phyloP scores from a whole-genome alignment of 2,329 filamentous ascomycete genomes.

The Dryadomyces quercivorus region DNA sequence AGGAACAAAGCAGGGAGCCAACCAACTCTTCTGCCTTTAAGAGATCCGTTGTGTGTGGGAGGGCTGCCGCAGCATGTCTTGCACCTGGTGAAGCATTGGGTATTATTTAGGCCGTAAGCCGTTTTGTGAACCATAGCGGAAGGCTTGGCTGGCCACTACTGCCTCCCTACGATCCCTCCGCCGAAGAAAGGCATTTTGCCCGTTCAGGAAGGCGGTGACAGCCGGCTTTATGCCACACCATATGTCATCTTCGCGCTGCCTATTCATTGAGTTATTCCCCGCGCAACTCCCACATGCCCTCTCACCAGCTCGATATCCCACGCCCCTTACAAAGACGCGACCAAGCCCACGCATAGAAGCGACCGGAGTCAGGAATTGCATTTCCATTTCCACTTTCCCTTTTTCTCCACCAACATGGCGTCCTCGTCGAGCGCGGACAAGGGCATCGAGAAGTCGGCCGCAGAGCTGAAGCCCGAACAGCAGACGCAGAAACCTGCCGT shows the following conservation, averaged over 20 bases:
- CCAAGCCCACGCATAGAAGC: too few relatives aligned
- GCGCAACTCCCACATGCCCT: too few relatives aligned
- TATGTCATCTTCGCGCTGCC: background rate
- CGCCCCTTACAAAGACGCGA: too few relatives aligned
- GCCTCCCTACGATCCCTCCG: too few relatives aligned
- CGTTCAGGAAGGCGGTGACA: conserved; percentile 6
- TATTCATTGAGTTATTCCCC: background rate
- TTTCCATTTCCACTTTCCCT: too few relatives aligned
- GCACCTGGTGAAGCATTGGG: too few relatives aligned
- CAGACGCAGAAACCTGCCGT: conserved; percentile 31
- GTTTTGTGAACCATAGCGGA: too few relatives aligned
- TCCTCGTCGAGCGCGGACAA: conserved; percentile 15
- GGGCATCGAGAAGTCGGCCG: conserved; percentile 21
- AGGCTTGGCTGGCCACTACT: too few relatives aligned
- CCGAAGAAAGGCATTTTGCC: background rate
- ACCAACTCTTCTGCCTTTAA: background rate
- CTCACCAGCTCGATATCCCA: too few relatives aligned
- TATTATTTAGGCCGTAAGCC: too few relatives aligned
- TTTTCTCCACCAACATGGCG: conserved; percentile 16
- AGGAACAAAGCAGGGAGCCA: background rate
- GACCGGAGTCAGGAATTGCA: background rate
- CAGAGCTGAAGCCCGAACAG: conserved; percentile 45
- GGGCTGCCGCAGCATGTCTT: too few relatives aligned
- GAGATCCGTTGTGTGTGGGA: too few relatives aligned
- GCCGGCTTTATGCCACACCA: background rate